Conservation (phyloP, 2,329 filamentous ascomycete genomes). For the Tolypocladium tundrense region DNA sequence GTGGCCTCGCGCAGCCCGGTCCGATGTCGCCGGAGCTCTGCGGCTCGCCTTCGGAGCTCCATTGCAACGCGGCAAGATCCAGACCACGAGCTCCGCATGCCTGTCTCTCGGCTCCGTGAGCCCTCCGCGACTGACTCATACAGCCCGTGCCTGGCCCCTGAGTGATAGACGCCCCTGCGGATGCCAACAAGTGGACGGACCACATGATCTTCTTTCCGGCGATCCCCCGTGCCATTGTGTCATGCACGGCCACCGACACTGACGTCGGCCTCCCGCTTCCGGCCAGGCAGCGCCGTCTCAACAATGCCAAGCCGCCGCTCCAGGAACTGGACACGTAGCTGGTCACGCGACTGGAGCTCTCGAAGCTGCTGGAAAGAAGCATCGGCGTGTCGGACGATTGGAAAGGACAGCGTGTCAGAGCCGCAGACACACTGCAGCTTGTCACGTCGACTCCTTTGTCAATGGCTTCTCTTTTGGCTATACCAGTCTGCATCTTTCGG, state of each 20-base stretch:
- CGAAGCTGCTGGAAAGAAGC: neutral
- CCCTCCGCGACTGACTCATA: neutral
- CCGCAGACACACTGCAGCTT: neutral
- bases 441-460: too few relatives aligned
- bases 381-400: neutral
- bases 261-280: neutral
- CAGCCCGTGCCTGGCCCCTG: neutral
- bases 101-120: neutral
- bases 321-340: neutral
- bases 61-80: neutral
- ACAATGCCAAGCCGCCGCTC: neutral
- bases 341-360: neutral
- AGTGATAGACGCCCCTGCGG: neutral
- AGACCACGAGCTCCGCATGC: neutral
- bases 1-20: neutral
- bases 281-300: neutral
- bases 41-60: neutral
- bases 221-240: neutral
- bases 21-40: neutral
- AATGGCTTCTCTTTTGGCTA: neutral
- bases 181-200: neutral
- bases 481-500: neutral
- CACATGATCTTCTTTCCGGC: neutral
- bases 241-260: neutral
- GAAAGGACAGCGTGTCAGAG: neutral